phyloP scores from a whole-genome alignment of 768 basidiomycete genomes.

The Mycena kentingensis region DNA sequence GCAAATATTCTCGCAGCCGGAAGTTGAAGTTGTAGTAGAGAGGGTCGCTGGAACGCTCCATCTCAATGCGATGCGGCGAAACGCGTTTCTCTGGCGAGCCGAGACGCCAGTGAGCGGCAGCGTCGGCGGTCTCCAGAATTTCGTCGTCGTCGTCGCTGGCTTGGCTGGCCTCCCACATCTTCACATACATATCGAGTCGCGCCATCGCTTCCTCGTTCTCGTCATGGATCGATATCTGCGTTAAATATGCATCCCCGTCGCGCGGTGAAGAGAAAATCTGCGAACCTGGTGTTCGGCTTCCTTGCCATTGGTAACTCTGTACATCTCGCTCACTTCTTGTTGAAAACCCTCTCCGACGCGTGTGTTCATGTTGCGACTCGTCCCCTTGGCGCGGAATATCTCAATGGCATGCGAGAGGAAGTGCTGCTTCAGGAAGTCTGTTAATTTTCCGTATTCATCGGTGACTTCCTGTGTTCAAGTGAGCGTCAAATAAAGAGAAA shows the following conservation, averaged over 20 bases:
- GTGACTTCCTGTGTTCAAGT: not conserved
- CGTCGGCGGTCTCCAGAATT: not conserved
- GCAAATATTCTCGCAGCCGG: constrained; percentile 11
- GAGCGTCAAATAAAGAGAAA: not conserved
- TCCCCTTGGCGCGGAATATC: not conserved
- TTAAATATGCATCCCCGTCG: not conserved
- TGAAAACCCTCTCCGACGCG: not conserved
- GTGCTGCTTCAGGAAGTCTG: not conserved
- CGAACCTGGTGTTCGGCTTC: not conserved
- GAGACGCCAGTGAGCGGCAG: constrained; percentile 8
- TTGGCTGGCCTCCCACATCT: too few relatives aligned
- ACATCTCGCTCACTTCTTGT: not conserved
- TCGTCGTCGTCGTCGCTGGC: constrained; percentile 6
- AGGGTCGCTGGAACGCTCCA: not conserved
- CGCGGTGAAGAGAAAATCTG: not conserved
- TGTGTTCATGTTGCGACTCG: not conserved
- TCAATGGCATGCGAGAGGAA: not conserved
- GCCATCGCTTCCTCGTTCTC: not conserved
- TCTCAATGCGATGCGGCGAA: constrained; percentile 4
- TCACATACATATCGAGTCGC: not conserved
- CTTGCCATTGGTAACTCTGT: not conserved
- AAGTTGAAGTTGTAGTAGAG: constrained; percentile 8
- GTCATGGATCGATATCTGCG: not conserved
- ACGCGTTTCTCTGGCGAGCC: constrained; percentile 5
- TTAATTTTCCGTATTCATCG: not conserved